Evolutionary conservation across 768 basidiomycete genomes (phyloP), one percentile per base, ranked within the genome.

Genomic region (Lenzites betulinus): DNA sequence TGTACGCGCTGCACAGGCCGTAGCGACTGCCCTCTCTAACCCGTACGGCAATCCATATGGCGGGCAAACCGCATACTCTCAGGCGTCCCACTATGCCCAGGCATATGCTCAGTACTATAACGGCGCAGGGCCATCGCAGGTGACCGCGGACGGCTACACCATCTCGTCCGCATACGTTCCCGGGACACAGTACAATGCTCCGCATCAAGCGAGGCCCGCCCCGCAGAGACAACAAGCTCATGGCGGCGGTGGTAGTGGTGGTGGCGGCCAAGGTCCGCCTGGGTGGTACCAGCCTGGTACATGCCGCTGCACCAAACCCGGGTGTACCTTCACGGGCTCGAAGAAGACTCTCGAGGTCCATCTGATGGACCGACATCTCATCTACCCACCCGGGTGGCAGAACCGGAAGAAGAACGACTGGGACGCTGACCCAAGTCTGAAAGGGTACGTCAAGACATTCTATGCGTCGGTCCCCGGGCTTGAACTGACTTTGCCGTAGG

Each of bases 321-420:
- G 79, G n/a, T 95, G 92, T 70, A 66, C 71, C 7, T 95, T 91
- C 66, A 76, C 76, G 39, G 92, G 89, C 35, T 87, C 90, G 3
- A 75, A 77, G 41, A 90, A 90, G 69, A 76, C 83, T 25, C 83
- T 59, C 16, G 88, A 93, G 71, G 79, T 77, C 28, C 93, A 95
- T 68, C 88, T 86, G 85, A 93, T 93, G 92, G 92, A 93, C 66
- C 81, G 92, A n/a, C 92, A 94, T 71, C 79, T 94, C 43, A 85
- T 93, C 48, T 92, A 84, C 64, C 92, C 93, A 23, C 80, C 83
- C 44, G 87, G 85, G 22, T 92, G 88, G 86, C 77, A 87, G 28
- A 78, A 81, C 47, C 71, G 73, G 64, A 81, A 79, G 63, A 79
- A 77, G 67, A 57, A 71, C 36, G 88, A 88, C 30, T 92, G 91